Conservation (phyloP, 139 green algal genomes). For the Astrephomene gubernaculifera region DNA sequence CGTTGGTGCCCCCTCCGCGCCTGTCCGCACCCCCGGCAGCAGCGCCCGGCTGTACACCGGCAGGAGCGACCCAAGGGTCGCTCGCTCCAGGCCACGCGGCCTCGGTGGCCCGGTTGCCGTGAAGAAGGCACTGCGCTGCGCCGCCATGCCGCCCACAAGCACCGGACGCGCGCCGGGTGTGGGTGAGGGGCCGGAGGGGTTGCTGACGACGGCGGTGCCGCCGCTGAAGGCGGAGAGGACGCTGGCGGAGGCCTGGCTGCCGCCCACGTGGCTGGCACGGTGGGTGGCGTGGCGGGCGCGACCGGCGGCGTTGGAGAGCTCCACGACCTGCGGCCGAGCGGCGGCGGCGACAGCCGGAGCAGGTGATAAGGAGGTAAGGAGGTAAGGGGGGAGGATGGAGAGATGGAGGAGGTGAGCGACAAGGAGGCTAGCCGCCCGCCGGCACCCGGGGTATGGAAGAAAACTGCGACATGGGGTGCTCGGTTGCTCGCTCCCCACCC, state of each 20-base stretch:
- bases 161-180: not conserved
- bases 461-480: too few relatives aligned
- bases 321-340: not conserved
- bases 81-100: conserved; percentile 22
- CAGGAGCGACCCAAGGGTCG: not conserved
- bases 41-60: not conserved
- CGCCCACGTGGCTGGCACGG: not conserved
- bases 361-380: not conserved
- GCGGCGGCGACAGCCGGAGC: too few relatives aligned
- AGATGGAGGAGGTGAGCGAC: too few relatives aligned
- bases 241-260: too few relatives aligned
- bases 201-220: not conserved
- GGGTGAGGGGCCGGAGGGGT: not conserved
- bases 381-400: too few relatives aligned
- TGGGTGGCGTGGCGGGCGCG: not conserved
- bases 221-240: not conserved
- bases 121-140: conserved; percentile 11
- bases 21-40: conserved; percentile 8
- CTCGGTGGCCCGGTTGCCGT: not conserved
- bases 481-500: too few relatives aligned
- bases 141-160: not conserved
- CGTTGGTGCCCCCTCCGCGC: not conserved
- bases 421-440: too few relatives aligned
- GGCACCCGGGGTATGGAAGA: too few relatives aligned
- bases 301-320: not conserved